A percentile compares a stretch with the other conserved stretches of the same genome.
Evolutionary conservation across 192 early-diverging fungal species (phyloP).

Genomic region (Endogone sp.): DNA sequence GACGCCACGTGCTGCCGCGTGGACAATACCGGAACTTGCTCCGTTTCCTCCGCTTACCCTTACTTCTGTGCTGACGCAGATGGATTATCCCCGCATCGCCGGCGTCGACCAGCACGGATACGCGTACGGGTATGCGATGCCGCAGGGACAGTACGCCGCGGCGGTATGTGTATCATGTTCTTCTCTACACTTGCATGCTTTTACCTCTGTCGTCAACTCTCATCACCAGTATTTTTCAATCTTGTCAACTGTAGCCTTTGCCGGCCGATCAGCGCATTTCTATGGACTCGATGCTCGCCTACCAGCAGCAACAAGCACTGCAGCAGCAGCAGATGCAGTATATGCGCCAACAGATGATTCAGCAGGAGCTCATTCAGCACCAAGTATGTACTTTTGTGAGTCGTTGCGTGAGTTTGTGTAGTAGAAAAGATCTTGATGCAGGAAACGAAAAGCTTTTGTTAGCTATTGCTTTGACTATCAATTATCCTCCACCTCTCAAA

Average conservation of each 20-base stretch:
- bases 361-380: not conserved
- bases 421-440: not conserved
- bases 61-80: too few relatives aligned
- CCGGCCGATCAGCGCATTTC: not conserved
- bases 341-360: not conserved
- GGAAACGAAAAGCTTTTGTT: not conserved
- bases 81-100: constrained; percentile 19
- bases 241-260: not conserved
- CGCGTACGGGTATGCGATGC: too few relatives aligned
- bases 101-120: too few relatives aligned
- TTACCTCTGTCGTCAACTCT: too few relatives aligned
- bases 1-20: too few relatives aligned
- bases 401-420: not conserved
- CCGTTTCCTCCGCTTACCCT: too few relatives aligned
- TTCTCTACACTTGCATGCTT: too few relatives aligned
- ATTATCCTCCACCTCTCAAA: not conserved
- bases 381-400: not conserved
- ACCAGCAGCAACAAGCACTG: constrained; percentile 21
- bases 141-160: too few relatives aligned
- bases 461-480: not conserved
- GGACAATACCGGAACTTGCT: too few relatives aligned
- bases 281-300: constrained; percentile 1
- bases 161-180: too few relatives aligned
- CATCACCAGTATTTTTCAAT: too few relatives aligned
- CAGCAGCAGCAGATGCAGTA: not conserved